Conservation (phyloP, 176 grass and related monocot species). For the Phoenix roebelenii region DNA sequence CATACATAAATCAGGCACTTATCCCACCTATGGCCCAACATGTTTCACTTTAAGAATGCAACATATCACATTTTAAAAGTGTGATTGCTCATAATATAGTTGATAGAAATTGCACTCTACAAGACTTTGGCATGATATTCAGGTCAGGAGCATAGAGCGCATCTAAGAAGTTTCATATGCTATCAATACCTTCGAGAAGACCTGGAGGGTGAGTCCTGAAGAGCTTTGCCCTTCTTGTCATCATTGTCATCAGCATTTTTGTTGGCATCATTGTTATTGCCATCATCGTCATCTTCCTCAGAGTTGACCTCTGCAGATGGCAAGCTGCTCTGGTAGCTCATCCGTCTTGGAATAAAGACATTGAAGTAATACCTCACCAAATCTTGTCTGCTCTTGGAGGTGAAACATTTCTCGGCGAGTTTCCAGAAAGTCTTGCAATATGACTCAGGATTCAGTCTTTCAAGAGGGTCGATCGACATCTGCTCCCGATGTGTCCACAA, state of each 20-base stretch:
- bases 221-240: constrained; percentile 17
- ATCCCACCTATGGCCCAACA: too few relatives aligned
- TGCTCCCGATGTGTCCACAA: constrained; percentile 47
- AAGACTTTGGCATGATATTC: too few relatives aligned
- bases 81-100: too few relatives aligned
- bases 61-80: too few relatives aligned
- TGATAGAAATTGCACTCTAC: too few relatives aligned
- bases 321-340: constrained; percentile 50
- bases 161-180: neutral
- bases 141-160: too few relatives aligned
- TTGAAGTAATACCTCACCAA: constrained; percentile 83
- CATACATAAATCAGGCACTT: too few relatives aligned
- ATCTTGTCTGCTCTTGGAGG: constrained; percentile 37
- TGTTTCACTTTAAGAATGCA: too few relatives aligned
- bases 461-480: constrained; percentile 49
- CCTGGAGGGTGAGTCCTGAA: constrained; percentile 19
- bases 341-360: constrained; percentile 74
- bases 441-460: constrained; percentile 44
- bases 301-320: constrained; percentile 20
- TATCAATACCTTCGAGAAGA: constrained; percentile 32
- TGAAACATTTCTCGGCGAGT: constrained; percentile 40
- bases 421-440: constrained; percentile 60
- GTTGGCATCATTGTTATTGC: constrained; percentile 27
- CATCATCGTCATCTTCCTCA: constrained; percentile 54
- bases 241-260: constrained; percentile 33